Evolutionary conservation across 2,329 filamentous ascomycete genomes (phyloP).

Genomic region (Alternaria ventricosa): DNA sequence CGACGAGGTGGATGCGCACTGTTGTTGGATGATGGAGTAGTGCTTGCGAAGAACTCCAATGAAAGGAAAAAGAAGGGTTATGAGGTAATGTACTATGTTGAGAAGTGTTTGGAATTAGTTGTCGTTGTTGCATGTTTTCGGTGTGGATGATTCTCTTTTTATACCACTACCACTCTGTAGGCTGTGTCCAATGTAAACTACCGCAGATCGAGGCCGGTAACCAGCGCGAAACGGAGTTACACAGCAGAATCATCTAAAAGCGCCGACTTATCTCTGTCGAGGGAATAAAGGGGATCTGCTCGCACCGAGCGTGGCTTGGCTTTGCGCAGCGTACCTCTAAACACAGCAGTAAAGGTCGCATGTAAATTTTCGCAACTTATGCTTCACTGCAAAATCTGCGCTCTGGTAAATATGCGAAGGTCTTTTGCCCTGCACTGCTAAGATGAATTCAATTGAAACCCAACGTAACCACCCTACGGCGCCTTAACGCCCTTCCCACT

Average conservation of each 20-base stretch:
- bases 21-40: background rate
- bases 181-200: rapidly evolving
- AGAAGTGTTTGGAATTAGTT: rapidly evolving
- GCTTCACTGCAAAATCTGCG: background rate
- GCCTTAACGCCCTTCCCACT: constrained; percentile 50
- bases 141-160: background rate
- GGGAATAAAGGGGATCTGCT: background rate
- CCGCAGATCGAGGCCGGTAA: background rate
- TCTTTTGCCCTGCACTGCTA: rapidly evolving
- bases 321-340: background rate
- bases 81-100: rapidly evolving
- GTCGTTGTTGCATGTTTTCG: background rate
- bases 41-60: background rate
- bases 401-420: background rate
- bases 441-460: background rate
- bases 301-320: background rate
- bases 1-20: background rate
- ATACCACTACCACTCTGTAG: background rate
- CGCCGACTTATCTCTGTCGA: background rate
- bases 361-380: background rate
- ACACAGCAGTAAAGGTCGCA: background rate
- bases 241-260: background rate
- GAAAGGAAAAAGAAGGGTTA: rapidly evolving
- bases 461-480: background rate
- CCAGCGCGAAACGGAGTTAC: background rate